Evolutionary conservation across 352 stramenopile species (phyloP), one percentile per base, ranked within the genome.

Genomic region (Phytophthora pseudosyringae): DNA sequence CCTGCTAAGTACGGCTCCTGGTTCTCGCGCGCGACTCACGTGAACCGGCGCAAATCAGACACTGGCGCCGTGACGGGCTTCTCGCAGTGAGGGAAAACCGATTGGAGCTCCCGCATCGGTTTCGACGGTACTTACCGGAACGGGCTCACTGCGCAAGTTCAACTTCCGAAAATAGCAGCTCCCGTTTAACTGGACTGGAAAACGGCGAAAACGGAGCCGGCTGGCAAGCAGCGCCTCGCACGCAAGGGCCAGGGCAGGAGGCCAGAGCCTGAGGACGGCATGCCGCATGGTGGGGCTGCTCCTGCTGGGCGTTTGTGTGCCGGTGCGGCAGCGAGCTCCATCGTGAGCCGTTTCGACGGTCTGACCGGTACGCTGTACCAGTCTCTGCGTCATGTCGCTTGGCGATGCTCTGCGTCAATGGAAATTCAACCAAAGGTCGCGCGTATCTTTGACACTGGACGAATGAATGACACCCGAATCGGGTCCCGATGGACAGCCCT

Each of bases 381-480:
- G 16, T 59, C 36, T 13, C 33, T 15, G 33, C 41, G 44, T 36
- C 46, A 63, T 64, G 50, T 63, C 47, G 52, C 47, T 45, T 59
- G 39, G 33, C 32, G 9, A 25, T 28, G 40, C 21, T 45, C 36
- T 61, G 44, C 21, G 45, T 43, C 40, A 43, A 43, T n/a, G 48
- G 31, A 67, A 67, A 67, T 59, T 44, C 57, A 46, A 65, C 46
- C 28, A 64, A 64, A 50, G 36, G 45, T 56, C 48, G 59, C 59
- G 62, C 54, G 62, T 70, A 70, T 65, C 62, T 65, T 70, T 65
- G 38, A 12, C 26, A 8, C 57, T 2, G 12, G 36, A 18, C 36
- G 57, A 64, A 57, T 47, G 5, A 11, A 60, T 61, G 60, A 41
- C 59, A 66, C 13, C 5, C 43, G n/a, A n/a, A n/a, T n/a, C n/a